Evolutionary conservation across 129 eudicot species (phyloP).

Genomic region (Calendula officinalis): DNA sequence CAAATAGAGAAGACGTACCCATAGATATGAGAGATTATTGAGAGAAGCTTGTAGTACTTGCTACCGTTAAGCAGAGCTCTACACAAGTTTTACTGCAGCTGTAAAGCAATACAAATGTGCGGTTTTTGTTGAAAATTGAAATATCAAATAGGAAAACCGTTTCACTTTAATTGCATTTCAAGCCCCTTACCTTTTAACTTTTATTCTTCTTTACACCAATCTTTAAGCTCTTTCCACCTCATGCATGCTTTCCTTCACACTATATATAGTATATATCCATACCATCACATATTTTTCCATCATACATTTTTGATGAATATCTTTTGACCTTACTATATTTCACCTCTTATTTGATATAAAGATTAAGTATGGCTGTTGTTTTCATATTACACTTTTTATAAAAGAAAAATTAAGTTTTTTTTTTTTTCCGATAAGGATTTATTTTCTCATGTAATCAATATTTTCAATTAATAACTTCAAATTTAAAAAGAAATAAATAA

Average conservation of each 20-base stretch:
- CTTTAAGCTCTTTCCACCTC: not conserved
- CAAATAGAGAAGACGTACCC: not conserved
- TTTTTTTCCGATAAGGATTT: too few relatives aligned
- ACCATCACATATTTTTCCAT: too few relatives aligned
- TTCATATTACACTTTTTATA: too few relatives aligned
- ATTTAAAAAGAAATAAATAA: too few relatives aligned
- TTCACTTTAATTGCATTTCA: not conserved
- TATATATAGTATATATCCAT: too few relatives aligned
- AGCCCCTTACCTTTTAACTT: not conserved
- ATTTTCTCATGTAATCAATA: too few relatives aligned
- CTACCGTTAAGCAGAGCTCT: not conserved
- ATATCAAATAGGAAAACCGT: not conserved
- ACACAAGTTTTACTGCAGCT: constrained; percentile 15
- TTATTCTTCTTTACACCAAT: not conserved
- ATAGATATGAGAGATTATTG: not conserved
- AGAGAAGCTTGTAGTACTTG: not conserved
- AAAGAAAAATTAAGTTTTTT: too few relatives aligned
- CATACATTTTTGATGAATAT: too few relatives aligned
- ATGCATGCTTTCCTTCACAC: not conserved
- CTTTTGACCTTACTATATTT: too few relatives aligned
- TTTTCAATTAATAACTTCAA: too few relatives aligned
- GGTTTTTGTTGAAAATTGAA: constrained; percentile 1
- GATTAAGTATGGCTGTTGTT: too few relatives aligned
- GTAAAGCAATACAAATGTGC: constrained; percentile 5
- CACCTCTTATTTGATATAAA: too few relatives aligned